phyloP scores from a whole-genome alignment of 805 yeast genomes.

The Yamadazyma phyllophila region DNA sequence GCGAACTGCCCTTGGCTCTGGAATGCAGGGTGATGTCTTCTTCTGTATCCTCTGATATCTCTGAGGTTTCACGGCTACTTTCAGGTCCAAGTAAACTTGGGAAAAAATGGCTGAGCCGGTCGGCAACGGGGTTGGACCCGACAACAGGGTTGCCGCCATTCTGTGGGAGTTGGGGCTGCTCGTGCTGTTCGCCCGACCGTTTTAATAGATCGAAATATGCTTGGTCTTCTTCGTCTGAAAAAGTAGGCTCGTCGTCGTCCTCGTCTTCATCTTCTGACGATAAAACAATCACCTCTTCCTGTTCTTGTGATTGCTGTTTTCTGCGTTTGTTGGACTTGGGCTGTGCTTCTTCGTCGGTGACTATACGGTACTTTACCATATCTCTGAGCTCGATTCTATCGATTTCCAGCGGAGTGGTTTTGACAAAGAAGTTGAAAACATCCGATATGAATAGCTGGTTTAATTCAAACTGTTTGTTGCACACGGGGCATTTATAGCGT shows the following conservation, averaged over 20 bases:
- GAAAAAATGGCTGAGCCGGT: neutral
- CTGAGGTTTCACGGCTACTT: neutral
- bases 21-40: neutral
- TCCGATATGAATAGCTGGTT: slow-evolving; percentile 36
- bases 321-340: neutral
- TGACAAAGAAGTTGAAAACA: slow-evolving; percentile 40
- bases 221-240: slow-evolving; percentile 7
- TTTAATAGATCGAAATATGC: neutral
- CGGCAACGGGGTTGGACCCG: neutral
- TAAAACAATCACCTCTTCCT: slow-evolving; percentile 28
- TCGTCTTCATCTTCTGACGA: slow-evolving; percentile 28
- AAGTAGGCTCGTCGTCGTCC: neutral
- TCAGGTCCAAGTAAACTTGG: neutral
- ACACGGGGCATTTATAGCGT: slow-evolving; percentile 39
- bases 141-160: neutral
- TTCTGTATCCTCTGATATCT: neutral
- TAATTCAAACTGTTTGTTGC: slow-evolving; percentile 34
- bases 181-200: neutral
- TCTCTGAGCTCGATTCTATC: slow-evolving; percentile 36
- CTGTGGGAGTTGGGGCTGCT: too few relatives aligned
- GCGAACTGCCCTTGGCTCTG: too few relatives aligned
- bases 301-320: slow-evolving; percentile 1
- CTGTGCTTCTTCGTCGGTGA: slow-evolving; percentile 22
- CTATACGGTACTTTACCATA: slow-evolving; percentile 30
- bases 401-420: slow-evolving; percentile 33